Evolutionary conservation across 1,284 basidiomycete genomes (phyloP), one percentile per base, ranked within the genome.

Genomic region (Cryptococcus sp.): DNA sequence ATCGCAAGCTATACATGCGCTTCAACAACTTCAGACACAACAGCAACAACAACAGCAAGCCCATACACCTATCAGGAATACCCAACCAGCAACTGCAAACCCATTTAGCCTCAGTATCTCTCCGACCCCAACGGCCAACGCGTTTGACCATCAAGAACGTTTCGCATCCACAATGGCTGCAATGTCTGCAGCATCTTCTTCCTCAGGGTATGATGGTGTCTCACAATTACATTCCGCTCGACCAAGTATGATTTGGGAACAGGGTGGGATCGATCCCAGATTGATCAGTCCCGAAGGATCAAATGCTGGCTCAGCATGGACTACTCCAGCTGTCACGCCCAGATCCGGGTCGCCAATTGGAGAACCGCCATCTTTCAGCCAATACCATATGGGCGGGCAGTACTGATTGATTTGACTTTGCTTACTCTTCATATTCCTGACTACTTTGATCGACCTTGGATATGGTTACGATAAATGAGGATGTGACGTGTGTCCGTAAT

Each of bases 261-360:
- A 53, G 34, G 51, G 43, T 4, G 57, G 57, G 14, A 63, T 63
- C 21, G 59, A 63, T 49, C 61, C 61, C 1, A 48, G 50, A 21
- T 61, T 54, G 57, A 46, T 63, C 21, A 57, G 52, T 28, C 56
- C 59, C 11, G 16, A 32, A 18, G 45, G 45, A 4, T n/a, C n/a
- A n/a, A n/a, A n/a, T 16, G 36, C 36, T 19, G 18, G 7, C 4
- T 53, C 49, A 7, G 45, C 46, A 4, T 63, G 56, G 56, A 49
- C 55, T 7, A 59, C 61, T 2, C 59, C 61, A 18, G 44, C 19
- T 24, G 28, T 45, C 3, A 52, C 54, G 19, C 41, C 41, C 14
- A 39, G 36, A 14, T n/a, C 16, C 7, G 36, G 36, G 16, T 39
- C 36, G 36, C 36, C 36, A n/a, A 19, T 39, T 16, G 7, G 28